phyloP scores from a whole-genome alignment of 805 yeast species.

The Scheffersomyces amazonensis region DNA sequence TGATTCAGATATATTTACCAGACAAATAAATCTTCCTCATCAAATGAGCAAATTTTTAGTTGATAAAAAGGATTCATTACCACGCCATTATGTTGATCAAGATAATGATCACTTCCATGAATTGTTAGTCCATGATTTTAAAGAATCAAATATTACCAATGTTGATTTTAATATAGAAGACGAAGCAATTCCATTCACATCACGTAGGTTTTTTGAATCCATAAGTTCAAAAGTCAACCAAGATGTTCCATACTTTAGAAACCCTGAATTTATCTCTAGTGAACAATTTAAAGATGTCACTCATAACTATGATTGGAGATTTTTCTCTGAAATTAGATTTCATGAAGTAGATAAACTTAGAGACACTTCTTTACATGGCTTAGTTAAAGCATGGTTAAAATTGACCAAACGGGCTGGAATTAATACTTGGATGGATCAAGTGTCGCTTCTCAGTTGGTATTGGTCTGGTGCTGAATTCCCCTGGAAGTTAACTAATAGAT shows the following conservation, averaged over 20 bases:
- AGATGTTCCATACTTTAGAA: not conserved
- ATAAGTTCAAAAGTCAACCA: no score
- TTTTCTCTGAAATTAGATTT: conserved; percentile 22
- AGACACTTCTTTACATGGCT: conserved; percentile 35
- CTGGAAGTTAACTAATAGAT: conserved; percentile 57
- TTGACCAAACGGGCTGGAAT: conserved; percentile 39
- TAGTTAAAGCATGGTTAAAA: conserved; percentile 43
- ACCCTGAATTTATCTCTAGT: conserved; percentile 15
- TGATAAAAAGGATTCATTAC: no score
- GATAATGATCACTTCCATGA: no score
- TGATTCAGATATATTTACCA: not conserved
- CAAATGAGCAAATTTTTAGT: no score
- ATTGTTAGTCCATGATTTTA: no score
- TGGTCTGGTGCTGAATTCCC: conserved; percentile 54
- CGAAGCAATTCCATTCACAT: no score
- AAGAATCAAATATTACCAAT: no score
- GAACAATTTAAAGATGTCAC: conserved; percentile 20
- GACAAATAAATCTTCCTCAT: conserved; percentile 10
- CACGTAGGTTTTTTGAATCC: no score
- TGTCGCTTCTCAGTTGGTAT: conserved; percentile 43
- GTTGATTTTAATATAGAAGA: no score
- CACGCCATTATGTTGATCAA: no score
- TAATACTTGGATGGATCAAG: conserved; percentile 39
- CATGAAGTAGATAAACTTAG: conserved; percentile 21
- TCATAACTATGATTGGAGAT: conserved; percentile 38